These are phyloP conservation scores for Neofusicoccum laricinum DNA, from an alignment of 2,329 filamentous ascomycete genomes.

Conservation along the genomic window DNA sequence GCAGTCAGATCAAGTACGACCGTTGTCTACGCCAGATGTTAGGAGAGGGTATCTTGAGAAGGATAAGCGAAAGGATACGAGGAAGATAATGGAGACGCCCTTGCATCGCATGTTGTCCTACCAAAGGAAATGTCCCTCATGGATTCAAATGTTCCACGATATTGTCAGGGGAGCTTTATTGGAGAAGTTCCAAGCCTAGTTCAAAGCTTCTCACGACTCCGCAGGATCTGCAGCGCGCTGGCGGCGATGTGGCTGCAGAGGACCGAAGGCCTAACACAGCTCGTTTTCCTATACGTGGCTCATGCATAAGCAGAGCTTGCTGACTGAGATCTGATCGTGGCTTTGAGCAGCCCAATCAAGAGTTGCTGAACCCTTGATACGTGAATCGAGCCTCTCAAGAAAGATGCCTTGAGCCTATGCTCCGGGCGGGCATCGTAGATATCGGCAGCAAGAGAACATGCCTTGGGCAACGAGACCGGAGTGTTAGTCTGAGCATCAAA, in stretches of 20 bases:
- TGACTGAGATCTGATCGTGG: not conserved
- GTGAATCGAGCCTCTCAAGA: too few species aligned
- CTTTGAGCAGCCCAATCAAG: not conserved
- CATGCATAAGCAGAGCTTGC: not conserved
- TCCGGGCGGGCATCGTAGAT: too few species aligned
- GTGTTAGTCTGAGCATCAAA: too few species aligned
- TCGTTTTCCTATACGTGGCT: not conserved
- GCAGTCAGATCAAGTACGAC: too few species aligned
- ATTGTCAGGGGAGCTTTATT: not conserved
- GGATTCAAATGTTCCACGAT: not conserved
- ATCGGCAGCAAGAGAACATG: too few species aligned
- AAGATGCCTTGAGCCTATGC: too few species aligned
- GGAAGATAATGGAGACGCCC: not conserved
- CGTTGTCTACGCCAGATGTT: too few species aligned
- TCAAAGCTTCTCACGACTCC: not conserved
- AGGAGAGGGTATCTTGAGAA: too few species aligned
- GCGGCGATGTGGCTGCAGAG: constrained; percentile 5
- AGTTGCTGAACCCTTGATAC: too few species aligned
- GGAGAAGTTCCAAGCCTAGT: not conserved
- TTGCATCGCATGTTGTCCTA: not conserved
- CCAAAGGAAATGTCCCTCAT: not conserved
- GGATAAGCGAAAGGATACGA: not conserved
- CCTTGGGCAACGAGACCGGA: too few species aligned
- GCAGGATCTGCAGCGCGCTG: not conserved
- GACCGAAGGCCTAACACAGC: not conserved